A percentile compares a stretch with the other conserved stretches of the same genome.
These are phyloP conservation scores for Kappamyces sp. DNA, from an alignment of 192 early-diverging fungal species.

Conservation along the genomic window DNA sequence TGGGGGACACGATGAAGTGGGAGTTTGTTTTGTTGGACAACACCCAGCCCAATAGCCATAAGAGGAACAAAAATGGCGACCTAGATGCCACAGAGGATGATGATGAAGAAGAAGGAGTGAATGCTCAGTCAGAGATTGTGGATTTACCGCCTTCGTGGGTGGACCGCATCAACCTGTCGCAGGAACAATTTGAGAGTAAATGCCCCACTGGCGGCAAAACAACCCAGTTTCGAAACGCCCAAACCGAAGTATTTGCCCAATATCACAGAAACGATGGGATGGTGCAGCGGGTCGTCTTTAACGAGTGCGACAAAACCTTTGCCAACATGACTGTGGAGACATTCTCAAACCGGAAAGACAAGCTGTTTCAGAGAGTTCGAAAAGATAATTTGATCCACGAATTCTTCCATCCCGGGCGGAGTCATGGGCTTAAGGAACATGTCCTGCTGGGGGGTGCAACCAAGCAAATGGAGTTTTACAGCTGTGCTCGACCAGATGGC, in stretches of 20 bases:
- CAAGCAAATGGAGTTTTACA: slow-evolving; percentile 52
- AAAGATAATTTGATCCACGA: slow-evolving; percentile 40
- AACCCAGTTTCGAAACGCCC: slow-evolving; percentile 39
- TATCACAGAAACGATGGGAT: slow-evolving; percentile 52
- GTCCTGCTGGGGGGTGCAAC: slow-evolving; percentile 43
- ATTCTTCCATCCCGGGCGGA: slow-evolving; percentile 45
- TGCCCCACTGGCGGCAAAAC: slow-evolving; percentile 49
- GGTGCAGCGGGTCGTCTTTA: slow-evolving; percentile 48
- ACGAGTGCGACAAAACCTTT: slow-evolving; percentile 35
- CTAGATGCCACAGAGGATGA: slow-evolving; percentile 31
- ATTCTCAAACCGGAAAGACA: slow-evolving; percentile 50
- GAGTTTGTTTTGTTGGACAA: slow-evolving; percentile 55
- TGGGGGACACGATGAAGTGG: slow-evolving; percentile 58
- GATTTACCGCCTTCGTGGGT: slow-evolving; percentile 57
- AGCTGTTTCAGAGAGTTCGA: slow-evolving; percentile 40
- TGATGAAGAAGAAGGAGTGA: slow-evolving; percentile 14
- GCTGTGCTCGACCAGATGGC: slow-evolving; percentile 45
- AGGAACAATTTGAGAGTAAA: slow-evolving; percentile 47
- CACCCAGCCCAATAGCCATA: slow-evolving; percentile 29
- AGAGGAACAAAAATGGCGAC: slow-evolving; percentile 21
- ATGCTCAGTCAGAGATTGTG: slow-evolving; percentile 19
- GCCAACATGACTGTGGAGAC: slow-evolving; percentile 43
- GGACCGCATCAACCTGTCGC: slow-evolving; percentile 28
- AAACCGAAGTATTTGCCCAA: slow-evolving; percentile 53
- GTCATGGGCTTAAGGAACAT: slow-evolving; percentile 52